Percentiles rank a stretch among this genome's conserved stretches.
Conservation (phyloP, 2,329 filamentous ascomycete species). For the Curvularia verruculosa region DNA sequence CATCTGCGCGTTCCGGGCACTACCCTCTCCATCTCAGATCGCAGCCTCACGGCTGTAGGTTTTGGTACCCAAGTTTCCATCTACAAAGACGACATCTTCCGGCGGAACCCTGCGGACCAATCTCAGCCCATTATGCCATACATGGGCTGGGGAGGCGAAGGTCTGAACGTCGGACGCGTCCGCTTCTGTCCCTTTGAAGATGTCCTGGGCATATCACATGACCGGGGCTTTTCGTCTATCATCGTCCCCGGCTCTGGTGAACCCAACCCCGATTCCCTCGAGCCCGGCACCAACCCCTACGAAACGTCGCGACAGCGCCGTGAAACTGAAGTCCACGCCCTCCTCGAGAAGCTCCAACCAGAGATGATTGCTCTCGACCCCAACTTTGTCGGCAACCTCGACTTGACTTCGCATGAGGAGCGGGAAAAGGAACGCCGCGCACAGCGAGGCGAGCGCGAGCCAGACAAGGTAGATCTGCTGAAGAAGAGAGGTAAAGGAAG, state of each 20-base stretch:
- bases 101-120: conserved; percentile 73
- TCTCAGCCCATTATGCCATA: conserved; percentile 79
- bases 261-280: conserved; percentile 92
- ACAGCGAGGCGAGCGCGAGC: conserved; percentile 75
- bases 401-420: conserved; percentile 79
- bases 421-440: conserved; percentile 68
- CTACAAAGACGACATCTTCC: conserved; percentile 84
- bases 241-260: conserved; percentile 95
- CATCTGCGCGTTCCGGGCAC: conserved; percentile 81
- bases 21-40: conserved; percentile 86
- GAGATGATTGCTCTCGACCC: conserved; percentile 97
- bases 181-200: conserved; percentile 96
- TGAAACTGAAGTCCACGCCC: conserved; percentile 84
- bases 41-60: conserved; percentile 83
- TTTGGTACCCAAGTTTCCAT: conserved; percentile 89
- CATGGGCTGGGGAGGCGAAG: conserved; percentile 90
- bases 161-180: conserved; percentile 77
- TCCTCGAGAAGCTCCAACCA: conserved; percentile 93
- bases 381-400: conserved; percentile 86
- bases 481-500: conserved; percentile 84
- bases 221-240: conserved; percentile 84
- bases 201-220: conserved; percentile 83
- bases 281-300: conserved; percentile 81
- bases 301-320: conserved; percentile 91
- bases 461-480: conserved; percentile 63